Percentiles rank a stretch among this genome's conserved stretches.
These are phyloP conservation scores for Primulina tabacum DNA, from an alignment of 257 asterid species.

Conservation along the genomic window DNA sequence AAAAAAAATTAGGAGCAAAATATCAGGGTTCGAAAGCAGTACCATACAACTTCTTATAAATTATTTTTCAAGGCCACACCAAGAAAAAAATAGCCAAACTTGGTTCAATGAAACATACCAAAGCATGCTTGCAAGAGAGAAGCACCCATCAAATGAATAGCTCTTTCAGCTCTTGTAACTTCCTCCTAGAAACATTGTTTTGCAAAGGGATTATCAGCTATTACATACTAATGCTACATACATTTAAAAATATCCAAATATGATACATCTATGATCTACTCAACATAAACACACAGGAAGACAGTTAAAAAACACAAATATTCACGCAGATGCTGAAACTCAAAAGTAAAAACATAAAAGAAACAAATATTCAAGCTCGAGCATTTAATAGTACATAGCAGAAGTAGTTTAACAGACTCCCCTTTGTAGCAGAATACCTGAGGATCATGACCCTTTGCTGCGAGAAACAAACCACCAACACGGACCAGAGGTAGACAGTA, in stretches of 20 bases:
- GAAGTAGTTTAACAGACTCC: slow-evolving; percentile 4
- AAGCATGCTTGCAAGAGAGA: slow-evolving; percentile 62
- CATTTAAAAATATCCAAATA: slow-evolving; percentile 1
- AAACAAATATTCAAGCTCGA: slow-evolving; percentile 7
- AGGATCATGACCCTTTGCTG: slow-evolving; percentile 94
- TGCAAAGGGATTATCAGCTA: slow-evolving; percentile 2
- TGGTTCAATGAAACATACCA: slow-evolving; percentile 43
- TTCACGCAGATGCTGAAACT: not conserved
- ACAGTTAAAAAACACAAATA: not conserved
- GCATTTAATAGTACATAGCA: slow-evolving; percentile 17
- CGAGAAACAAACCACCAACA: slow-evolving; percentile 86
- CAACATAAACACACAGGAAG: not conserved
- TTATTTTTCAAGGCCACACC: too few relatives aligned
- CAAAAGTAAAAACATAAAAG: not conserved
- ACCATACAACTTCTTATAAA: not conserved
- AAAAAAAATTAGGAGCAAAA: not conserved
- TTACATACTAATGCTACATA: slow-evolving; percentile 10
- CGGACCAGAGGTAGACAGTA: slow-evolving; percentile 91
- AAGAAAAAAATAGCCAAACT: not conserved
- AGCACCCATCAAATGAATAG: slow-evolving; percentile 79
- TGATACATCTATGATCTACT: not conserved
- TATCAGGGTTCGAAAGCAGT: not conserved
- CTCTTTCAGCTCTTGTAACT: slow-evolving; percentile 75
- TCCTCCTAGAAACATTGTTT: slow-evolving; percentile 57
- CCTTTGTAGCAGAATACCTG: slow-evolving; percentile 41